phyloP scores from a whole-genome alignment of 345 rosid genomes.

The Lepidium africanum region DNA sequence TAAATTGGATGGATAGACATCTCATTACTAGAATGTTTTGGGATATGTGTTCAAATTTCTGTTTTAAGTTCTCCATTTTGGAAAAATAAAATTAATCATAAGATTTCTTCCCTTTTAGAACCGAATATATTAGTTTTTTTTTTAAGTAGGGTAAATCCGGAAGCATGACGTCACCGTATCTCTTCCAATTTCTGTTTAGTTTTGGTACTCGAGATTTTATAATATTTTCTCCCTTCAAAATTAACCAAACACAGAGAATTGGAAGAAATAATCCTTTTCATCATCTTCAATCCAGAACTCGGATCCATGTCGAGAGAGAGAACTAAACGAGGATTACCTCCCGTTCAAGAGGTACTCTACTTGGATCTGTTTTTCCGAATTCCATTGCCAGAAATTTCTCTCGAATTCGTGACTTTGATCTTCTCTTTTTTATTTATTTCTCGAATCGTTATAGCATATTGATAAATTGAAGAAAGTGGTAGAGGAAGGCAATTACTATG shows the following conservation, averaged over 20 bases:
- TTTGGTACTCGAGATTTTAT: neutral
- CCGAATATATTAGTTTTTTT: no score
- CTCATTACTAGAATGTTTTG: no score
- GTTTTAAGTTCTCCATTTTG: no score
- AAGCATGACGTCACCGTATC: neutral
- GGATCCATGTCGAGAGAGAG: constrained; percentile 32
- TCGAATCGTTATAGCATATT: constrained; percentile 43
- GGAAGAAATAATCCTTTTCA: neutral
- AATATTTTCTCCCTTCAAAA: neutral
- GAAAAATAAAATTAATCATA: no score
- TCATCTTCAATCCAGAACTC: neutral
- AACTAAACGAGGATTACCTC: constrained; percentile 55
- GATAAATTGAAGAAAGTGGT: constrained; percentile 69
- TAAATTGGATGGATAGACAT: no score
- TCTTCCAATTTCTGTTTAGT: neutral
- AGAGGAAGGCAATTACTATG: constrained; percentile 76
- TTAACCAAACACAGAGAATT: neutral
- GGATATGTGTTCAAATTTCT: no score
- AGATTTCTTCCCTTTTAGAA: no score
- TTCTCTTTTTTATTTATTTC: no score
- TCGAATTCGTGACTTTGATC: no score
- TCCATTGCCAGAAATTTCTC: no score
- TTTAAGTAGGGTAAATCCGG: neutral
- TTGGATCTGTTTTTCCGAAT: neutral
- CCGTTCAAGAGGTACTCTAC: constrained; percentile 62